Conservation (phyloP, 805 yeast species). For the Starmerella potacharoeniae region DNA sequence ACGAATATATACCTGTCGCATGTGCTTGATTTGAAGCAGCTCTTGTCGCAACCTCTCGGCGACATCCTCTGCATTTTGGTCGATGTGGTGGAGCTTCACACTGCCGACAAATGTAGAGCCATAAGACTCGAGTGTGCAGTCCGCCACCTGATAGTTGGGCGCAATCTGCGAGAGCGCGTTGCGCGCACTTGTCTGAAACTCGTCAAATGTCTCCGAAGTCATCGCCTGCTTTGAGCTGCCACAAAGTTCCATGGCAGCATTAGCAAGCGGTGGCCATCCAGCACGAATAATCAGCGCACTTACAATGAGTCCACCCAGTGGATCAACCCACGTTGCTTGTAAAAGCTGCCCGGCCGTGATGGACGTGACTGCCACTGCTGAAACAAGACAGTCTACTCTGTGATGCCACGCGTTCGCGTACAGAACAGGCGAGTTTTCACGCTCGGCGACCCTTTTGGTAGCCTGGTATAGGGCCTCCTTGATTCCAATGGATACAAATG, state of each 20-base stretch:
- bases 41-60: slow-evolving; percentile 14
- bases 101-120: slow-evolving; percentile 23
- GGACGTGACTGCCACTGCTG: slow-evolving; percentile 78
- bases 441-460: slow-evolving; percentile 67
- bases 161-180: slow-evolving; percentile 8
- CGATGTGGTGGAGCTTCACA: slow-evolving; percentile 14
- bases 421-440: slow-evolving; percentile 74
- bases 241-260: slow-evolving; percentile 62
- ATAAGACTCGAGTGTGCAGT: slow-evolving; percentile 21
- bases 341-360: slow-evolving; percentile 76
- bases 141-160: slow-evolving; percentile 13
- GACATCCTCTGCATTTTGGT: slow-evolving; percentile 15
- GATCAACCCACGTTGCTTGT: slow-evolving; percentile 73
- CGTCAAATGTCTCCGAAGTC: slow-evolving; percentile 14
- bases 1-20: slow-evolving; percentile 21
- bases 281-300: slow-evolving; percentile 73
- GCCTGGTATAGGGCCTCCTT: slow-evolving; percentile 83
- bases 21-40: slow-evolving; percentile 17
- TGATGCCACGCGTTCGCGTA: slow-evolving; percentile 99
- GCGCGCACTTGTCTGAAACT: slow-evolving; percentile 12
- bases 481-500: slow-evolving; percentile 72
- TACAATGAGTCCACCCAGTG: slow-evolving; percentile 83
- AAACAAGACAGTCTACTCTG: slow-evolving; percentile 84
- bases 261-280: slow-evolving; percentile 62
- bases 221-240: slow-evolving; percentile 37